Conservation (phyloP, 148 eudicot species). For the Polygonum aviculare region DNA sequence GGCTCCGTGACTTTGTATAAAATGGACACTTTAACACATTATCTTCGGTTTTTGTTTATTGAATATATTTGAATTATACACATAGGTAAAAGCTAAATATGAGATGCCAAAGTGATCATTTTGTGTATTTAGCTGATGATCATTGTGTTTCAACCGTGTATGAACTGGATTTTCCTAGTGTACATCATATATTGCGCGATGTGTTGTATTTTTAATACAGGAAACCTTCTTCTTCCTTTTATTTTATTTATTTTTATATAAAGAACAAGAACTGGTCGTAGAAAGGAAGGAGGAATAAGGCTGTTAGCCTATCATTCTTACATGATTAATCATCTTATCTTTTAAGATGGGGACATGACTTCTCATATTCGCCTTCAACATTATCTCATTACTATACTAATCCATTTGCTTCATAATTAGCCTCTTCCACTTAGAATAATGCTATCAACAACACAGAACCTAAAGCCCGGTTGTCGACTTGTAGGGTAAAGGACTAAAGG, state of each 20-base stretch:
- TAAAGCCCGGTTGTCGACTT: no score
- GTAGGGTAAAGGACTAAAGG: no score
- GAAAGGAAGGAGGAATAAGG: background rate
- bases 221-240: background rate
- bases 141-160: background rate
- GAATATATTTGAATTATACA: no score
- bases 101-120: no score
- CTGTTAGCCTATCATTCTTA: slow-evolving; percentile 3
- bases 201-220: background rate
- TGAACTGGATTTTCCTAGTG: background rate
- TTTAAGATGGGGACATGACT: slow-evolving; percentile 3
- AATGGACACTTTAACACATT: no score
- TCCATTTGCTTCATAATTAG: background rate
- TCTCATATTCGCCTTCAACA: background rate
- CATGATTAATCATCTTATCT: slow-evolving; percentile 4
- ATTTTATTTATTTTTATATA: background rate
- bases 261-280: background rate
- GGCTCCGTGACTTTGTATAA: no score
- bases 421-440: background rate
- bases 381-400: background rate
- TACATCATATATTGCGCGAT: background rate
- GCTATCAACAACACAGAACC: no score
- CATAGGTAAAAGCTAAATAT: no score
- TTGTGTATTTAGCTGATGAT: background rate
- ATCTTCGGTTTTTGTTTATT: no score